Base-by-base conservation (phyloP, 768 basidiomycete genomes). In the Grammothele lineata region DNA sequence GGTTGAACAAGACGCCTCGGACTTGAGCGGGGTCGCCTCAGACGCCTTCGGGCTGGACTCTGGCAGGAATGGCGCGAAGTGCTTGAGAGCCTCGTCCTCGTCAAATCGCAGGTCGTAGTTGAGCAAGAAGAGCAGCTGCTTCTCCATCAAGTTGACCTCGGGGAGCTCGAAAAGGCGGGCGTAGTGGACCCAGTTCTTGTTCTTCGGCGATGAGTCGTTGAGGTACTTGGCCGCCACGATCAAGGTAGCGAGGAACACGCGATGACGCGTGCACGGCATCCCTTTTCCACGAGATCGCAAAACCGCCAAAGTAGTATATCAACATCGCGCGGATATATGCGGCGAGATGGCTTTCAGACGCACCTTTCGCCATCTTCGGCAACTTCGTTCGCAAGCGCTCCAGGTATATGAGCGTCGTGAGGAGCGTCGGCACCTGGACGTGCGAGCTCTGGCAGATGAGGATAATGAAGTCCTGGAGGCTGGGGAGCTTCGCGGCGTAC, bases 211-310 rank as follows among this genome's bases (percentile, higher is more conserved):
- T n/a, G 87, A 87, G 67, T 94, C 92, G 67, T 99, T 96, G 62
- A 97, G 81, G 67, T 97, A 97, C 70, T 99, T 99, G 53, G 92
- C 87, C 19, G 95, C 84, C 34, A 92, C 87, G 66, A 99, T 97
- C 57, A 99, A 85, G 1, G 89, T 85, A 19, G 95, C 95, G 57
- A 99, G 78, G 69, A 99, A 97, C 43, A 99, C 86, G 39, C 95
- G 85, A 62, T 98, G 95, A 27, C 92, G 81, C 18, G 95, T 95
- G 66, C 92, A 96, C 19, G 87, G 79, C 73, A 92, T 83, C 39
- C 92, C 76, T 74, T 49, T n/a, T n/a, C 35, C 4, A 21, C 19
- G n/a, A 48, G 37, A 45, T 5, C 24, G 15, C 23, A 25, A 15
- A 23, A 36, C 27, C 43, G 41, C 44, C 7, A 38, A 15, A 19